Evolutionary conservation across 345 rosid species (phyloP).

Genomic region (Citrus maxima): DNA sequence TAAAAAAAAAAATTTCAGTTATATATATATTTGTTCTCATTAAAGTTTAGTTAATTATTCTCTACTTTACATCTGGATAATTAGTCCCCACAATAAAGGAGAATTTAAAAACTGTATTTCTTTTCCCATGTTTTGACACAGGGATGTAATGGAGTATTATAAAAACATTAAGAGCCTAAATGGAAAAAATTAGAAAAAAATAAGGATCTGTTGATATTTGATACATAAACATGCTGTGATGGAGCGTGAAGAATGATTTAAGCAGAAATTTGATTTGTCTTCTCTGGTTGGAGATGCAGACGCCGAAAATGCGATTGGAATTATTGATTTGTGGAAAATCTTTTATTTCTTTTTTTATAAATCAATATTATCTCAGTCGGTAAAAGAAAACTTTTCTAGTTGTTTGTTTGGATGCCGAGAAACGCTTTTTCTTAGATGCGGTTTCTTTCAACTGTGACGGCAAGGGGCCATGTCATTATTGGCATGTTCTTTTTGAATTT

Average conservation of each 20-base stretch:
- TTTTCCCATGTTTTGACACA: no score
- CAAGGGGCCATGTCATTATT: conserved; percentile 29
- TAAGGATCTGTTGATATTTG: background rate
- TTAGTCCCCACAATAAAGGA: no score
- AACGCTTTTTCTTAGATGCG: conserved; percentile 27
- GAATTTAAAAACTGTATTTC: no score
- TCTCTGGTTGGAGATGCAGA: background rate
- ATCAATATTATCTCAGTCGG: background rate
- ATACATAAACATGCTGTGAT: conserved; percentile 3
- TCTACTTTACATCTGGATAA: no score
- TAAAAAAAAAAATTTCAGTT: rapidly evolving
- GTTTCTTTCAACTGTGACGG: conserved; percentile 15
- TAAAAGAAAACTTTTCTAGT: conserved; percentile 9
- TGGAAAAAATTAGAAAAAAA: background rate
- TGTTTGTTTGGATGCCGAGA: conserved; percentile 23
- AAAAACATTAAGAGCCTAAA: no score
- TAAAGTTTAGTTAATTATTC: no score
- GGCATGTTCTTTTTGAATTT: conserved; percentile 25
- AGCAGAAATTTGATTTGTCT: background rate
- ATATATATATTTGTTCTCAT: no score
- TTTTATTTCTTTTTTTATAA: no score
- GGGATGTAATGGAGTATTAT: no score
- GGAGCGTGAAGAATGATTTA: background rate
- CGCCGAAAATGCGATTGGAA: conserved; percentile 11
- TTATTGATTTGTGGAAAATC: background rate